These are phyloP conservation scores for Anthracocystis panici-leucophaei DNA, from an alignment of 1,284 basidiomycete species.

Conservation along the genomic window DNA sequence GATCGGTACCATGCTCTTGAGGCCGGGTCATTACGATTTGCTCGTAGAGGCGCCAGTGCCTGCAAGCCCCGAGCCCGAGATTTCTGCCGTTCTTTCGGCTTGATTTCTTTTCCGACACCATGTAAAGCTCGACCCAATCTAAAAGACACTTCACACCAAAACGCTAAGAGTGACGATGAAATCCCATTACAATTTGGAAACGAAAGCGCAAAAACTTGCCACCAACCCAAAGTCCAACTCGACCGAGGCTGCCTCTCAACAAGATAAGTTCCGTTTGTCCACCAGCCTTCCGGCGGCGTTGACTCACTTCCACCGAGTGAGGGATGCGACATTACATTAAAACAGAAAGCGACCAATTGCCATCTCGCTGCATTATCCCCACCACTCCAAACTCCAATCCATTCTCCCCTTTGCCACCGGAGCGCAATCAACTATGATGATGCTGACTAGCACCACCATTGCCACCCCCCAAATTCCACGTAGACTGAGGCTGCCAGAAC, in stretches of 20 bases:
- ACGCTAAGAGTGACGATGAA: neutral
- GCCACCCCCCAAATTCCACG: slow-evolving; percentile 31
- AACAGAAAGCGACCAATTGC: too few species aligned
- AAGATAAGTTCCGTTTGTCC: too few species aligned
- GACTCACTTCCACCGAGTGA: too few species aligned
- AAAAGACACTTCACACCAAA: too few species aligned
- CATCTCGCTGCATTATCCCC: too few species aligned
- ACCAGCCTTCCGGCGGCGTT: too few species aligned
- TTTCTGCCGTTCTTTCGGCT: slow-evolving; percentile 33
- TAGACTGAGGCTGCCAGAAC: slow-evolving; percentile 53
- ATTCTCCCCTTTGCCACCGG: neutral
- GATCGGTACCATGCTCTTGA: slow-evolving; percentile 52
- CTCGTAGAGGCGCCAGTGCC: slow-evolving; percentile 53
- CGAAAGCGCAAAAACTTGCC: neutral
- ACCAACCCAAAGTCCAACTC: too few species aligned
- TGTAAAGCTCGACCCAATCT: too few species aligned
- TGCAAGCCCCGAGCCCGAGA: slow-evolving; percentile 54
- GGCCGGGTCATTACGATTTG: slow-evolving; percentile 61
- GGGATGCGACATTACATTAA: too few species aligned
- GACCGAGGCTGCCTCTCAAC: too few species aligned
- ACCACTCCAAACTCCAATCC: too few species aligned
- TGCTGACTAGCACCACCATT: neutral
- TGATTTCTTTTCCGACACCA: neutral
- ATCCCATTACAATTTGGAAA: slow-evolving; percentile 20
- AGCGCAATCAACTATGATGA: slow-evolving; percentile 1